Base-by-base conservation (phyloP, 129 eudicot genomes). In the Heracleum sosnowskyi region DNA sequence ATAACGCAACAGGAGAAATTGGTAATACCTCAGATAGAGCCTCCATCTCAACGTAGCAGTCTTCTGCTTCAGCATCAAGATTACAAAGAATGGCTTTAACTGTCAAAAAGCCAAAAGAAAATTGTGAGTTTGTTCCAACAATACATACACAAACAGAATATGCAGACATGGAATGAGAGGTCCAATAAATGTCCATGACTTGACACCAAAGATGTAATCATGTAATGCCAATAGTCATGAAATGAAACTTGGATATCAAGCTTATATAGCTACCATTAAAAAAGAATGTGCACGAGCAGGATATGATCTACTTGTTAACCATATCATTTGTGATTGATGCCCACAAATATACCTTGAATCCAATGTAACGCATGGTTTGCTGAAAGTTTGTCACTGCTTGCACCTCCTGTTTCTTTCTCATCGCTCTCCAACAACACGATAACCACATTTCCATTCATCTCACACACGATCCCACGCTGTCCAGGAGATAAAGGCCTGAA, bases 401-500 rank as follows among this genome's bases (percentile, higher is more conserved):
- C 86, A 16, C 64, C 80, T 15, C 81, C 90, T 36, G 86, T 51
- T 73, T 77, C 79, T 41, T 84, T 85, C 75, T 88, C 88, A 76
- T 55, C 75, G 26, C 40, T 81, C 69, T 96, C 99, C 77, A 90
- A 77, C 55, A 96, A 84, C 60, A 96, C 97, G 24, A 94, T 91
- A 83, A 82, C 97, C 79, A 83, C 87, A 18, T 96, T 96, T 39
- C 89, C 97, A 73, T 87, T 84, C 73, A 92, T 88, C 85, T 92
- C 99, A 85, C 79, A 90, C 55, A 96, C 90, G 87, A 90, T 97
- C 42, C 99, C 99, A 39, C 97, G 88, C 84, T 92, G 99, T 71
- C 99, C 99, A 22, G 70, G 79, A 69, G 85, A 78, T 79, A 96
- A 51, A 73, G 92, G 83, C 87, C 99, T 96, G 89, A 82, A 92